A percentile compares a stretch with the other conserved stretches of the same genome.
Evolutionary conservation across 257 asterid genomes (phyloP).

Genomic region (Ballota nigra): DNA sequence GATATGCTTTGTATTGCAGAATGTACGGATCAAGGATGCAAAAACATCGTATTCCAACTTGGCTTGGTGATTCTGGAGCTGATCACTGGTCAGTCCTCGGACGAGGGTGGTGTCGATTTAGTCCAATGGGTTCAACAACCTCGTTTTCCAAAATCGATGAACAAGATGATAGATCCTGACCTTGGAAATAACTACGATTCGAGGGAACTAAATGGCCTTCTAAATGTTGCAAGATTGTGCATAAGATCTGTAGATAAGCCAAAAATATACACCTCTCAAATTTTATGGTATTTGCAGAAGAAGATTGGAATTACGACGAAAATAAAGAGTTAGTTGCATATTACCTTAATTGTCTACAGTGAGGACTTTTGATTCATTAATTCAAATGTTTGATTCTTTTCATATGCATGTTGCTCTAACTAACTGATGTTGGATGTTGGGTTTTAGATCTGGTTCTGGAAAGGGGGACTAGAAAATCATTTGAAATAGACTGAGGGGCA

Average conservation of each 20-base stretch:
- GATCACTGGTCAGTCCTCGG: constrained; percentile 83
- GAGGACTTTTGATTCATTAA: neutral
- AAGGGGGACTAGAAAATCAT: neutral
- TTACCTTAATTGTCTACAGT: neutral
- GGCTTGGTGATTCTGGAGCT: constrained; percentile 86
- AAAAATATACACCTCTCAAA: constrained; percentile 45
- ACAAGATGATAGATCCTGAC: constrained; percentile 85
- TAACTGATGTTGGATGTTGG: neutral
- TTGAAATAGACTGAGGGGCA: neutral
- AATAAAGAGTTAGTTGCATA: neutral
- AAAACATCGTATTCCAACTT: constrained; percentile 62
- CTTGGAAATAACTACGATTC: constrained; percentile 62
- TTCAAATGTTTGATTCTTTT: constrained; percentile 12
- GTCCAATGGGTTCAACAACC: constrained; percentile 75
- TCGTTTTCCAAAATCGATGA: constrained; percentile 47
- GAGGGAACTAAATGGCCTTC: constrained; percentile 60
- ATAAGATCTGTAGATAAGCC: constrained; percentile 51
- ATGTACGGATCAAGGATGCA: constrained; percentile 47
- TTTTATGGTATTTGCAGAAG: constrained; percentile 74
- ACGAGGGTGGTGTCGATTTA: constrained; percentile 59
- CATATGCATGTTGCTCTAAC: neutral
- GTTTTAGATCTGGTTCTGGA: neutral
- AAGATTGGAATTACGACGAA: constrained; percentile 39
- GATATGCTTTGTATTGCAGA: constrained; percentile 35
- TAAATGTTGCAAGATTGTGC: constrained; percentile 77